Percentiles rank a stretch among this genome's conserved stretches.
Conservation (phyloP, 164 flowering plant genomes). For the Sextonia rubra region DNA sequence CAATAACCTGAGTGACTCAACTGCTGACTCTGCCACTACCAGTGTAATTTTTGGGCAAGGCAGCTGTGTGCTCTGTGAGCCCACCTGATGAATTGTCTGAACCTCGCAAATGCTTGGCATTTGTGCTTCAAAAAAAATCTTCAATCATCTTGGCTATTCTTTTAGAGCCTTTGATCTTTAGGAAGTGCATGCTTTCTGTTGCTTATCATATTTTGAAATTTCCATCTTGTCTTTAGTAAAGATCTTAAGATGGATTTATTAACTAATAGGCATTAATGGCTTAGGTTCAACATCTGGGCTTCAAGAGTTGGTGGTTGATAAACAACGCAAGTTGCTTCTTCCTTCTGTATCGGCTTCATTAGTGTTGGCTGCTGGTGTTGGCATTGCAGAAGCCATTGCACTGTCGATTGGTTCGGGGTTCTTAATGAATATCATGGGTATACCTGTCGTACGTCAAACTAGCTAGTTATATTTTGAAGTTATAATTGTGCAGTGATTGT, state of each 20-base stretch:
- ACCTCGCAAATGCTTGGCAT: no score
- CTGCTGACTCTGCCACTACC: no score
- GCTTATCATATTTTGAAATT: not conserved
- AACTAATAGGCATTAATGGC: constrained; percentile 9
- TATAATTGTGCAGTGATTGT: not conserved
- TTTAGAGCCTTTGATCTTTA: not conserved
- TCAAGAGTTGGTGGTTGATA: constrained; percentile 22
- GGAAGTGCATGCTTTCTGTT: no score
- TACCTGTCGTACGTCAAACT: constrained; percentile 79
- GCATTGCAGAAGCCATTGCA: constrained; percentile 78
- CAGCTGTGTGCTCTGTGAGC: no score
- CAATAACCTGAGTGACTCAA: no score
- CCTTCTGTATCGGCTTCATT: constrained; percentile 87
- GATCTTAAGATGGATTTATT: not conserved
- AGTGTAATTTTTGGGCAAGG: no score
- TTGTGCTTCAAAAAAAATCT: no score
- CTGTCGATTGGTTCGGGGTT: constrained; percentile 72
- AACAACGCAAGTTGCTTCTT: constrained; percentile 46
- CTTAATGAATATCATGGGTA: constrained; percentile 89
- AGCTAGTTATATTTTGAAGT: constrained; percentile 9
- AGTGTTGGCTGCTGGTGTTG: constrained; percentile 74
- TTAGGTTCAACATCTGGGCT: constrained; percentile 10
- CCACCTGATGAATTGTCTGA: no score
- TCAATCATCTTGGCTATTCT: no score
- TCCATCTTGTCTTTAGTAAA: not conserved